Conservation (phyloP, 495 filamentous ascomycete genomes). For the Daldinia vernicosa region DNA sequence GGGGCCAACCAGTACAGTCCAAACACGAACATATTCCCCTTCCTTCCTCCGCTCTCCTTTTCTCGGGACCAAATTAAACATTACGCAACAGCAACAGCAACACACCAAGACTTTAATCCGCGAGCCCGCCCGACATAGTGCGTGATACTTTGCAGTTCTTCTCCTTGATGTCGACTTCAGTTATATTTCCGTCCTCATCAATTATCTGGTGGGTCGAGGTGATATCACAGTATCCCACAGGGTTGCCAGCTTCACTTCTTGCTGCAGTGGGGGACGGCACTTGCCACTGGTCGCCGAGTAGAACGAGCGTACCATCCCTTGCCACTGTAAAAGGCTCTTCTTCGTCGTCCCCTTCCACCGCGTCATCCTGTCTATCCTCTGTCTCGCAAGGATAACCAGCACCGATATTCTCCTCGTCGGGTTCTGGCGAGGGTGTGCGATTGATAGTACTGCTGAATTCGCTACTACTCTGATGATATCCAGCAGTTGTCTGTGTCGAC, state of each 20-base stretch:
- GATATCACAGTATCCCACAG: not conserved
- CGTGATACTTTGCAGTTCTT: not conserved
- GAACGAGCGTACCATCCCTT: not conserved
- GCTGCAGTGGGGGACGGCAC: slow-evolving; percentile 16
- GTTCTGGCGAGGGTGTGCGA: not conserved
- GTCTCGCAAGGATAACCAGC: not conserved
- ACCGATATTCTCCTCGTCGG: not conserved
- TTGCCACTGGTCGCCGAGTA: slow-evolving; percentile 1
- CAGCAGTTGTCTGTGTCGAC: not conserved
- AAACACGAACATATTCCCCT: not conserved
- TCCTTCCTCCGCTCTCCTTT: not conserved
- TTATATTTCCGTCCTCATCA: not conserved
- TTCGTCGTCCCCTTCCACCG: not conserved
- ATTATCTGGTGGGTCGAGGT: not conserved
- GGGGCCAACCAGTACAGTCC: not conserved
- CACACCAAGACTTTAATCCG: not conserved
- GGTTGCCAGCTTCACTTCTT: not conserved
- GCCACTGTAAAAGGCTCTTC: slow-evolving; percentile 1
- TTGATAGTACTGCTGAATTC: not conserved
- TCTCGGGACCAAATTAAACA: not conserved
- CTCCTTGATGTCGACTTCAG: not conserved
- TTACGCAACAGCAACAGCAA: not conserved
- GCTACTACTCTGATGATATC: not conserved
- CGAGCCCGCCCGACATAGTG: slow-evolving; percentile 8
- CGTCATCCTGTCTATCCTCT: not conserved